phyloP scores from a whole-genome alignment of 257 asterid species.

The Lithospermum erythrorhizon region DNA sequence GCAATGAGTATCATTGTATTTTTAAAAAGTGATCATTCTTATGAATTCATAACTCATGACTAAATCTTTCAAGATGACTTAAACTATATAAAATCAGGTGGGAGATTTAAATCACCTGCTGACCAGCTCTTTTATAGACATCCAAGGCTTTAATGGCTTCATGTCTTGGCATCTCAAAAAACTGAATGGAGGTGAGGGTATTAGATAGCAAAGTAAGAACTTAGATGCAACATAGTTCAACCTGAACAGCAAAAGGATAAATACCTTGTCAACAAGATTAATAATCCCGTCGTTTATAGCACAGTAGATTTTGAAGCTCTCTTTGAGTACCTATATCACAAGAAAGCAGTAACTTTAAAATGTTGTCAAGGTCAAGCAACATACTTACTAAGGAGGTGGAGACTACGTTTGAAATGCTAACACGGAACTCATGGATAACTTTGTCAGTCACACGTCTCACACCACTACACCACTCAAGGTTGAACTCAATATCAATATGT shows the following conservation, averaged over 20 bases:
- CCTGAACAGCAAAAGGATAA: not conserved
- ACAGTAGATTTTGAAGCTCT: constrained; percentile 94
- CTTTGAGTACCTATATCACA: constrained; percentile 80
- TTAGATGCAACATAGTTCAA: not conserved
- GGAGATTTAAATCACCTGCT: constrained; percentile 45
- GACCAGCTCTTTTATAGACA: constrained; percentile 94
- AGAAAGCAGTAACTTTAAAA: not conserved
- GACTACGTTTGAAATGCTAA: not conserved
- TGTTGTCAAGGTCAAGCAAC: not conserved
- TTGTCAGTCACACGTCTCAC: not conserved
- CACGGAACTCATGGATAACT: not conserved
- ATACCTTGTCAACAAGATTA: constrained; percentile 98
- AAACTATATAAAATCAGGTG: not conserved
- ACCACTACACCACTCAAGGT: not conserved
- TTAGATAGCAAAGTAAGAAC: not conserved
- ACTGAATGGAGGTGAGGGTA: constrained; percentile 33
- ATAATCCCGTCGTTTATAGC: constrained; percentile 96
- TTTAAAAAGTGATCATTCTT: too few relatives aligned
- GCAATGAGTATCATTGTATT: not conserved
- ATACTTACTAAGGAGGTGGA: too few relatives aligned
- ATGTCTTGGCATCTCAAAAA: constrained; percentile 99
- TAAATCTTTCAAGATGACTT: not conserved
- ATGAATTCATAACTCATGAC: too few relatives aligned
- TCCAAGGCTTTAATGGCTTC: constrained; percentile 95
- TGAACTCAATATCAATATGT: too few relatives aligned